Evolutionary conservation across 108 stramenopile genomes (phyloP).

Genomic region (Fistulifera solaris): DNA sequence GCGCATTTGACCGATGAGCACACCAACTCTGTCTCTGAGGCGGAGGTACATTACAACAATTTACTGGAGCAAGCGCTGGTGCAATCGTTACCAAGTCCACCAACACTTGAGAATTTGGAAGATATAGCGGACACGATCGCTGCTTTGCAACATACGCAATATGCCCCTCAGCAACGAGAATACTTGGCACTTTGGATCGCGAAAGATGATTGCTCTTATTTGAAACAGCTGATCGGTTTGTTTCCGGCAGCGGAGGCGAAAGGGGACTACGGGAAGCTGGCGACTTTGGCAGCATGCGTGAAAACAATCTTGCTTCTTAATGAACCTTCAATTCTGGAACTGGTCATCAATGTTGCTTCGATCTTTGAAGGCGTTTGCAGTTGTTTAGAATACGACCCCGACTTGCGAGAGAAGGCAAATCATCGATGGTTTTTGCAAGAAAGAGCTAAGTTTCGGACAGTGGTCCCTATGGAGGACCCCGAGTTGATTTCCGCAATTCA

Average conservation of each 20-base stretch:
- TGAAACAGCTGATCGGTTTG: slow-evolving; percentile 48
- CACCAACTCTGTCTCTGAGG: background rate
- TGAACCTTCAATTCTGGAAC: slow-evolving; percentile 81
- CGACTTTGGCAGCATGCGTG: slow-evolving; percentile 57
- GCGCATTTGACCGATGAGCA: slow-evolving; percentile 12
- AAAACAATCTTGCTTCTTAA: slow-evolving; percentile 79
- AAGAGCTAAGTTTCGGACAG: slow-evolving; percentile 68
- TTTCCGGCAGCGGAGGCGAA: slow-evolving; percentile 51
- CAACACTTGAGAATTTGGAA: slow-evolving; percentile 51
- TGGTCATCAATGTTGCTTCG: slow-evolving; percentile 47
- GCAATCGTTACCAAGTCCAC: slow-evolving; percentile 54
- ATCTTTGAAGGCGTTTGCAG: slow-evolving; percentile 67
- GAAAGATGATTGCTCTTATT: slow-evolving; percentile 65
- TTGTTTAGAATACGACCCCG: slow-evolving; percentile 76
- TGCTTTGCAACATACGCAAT: slow-evolving; percentile 31
- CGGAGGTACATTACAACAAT: background rate
- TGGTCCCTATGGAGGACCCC: slow-evolving; percentile 68
- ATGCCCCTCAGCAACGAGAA: slow-evolving; percentile 41
- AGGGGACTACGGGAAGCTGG: slow-evolving; percentile 41
- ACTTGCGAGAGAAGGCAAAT: slow-evolving; percentile 69
- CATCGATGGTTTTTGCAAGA: slow-evolving; percentile 68
- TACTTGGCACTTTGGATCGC: slow-evolving; percentile 56
- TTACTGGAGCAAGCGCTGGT: background rate
- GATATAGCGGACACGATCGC: slow-evolving; percentile 62
- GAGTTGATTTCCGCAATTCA: slow-evolving; percentile 62